Evolutionary conservation across 176 grass and related monocot genomes (phyloP), one percentile per base, ranked within the genome.

Genomic region (Alloteropsis semialata): DNA sequence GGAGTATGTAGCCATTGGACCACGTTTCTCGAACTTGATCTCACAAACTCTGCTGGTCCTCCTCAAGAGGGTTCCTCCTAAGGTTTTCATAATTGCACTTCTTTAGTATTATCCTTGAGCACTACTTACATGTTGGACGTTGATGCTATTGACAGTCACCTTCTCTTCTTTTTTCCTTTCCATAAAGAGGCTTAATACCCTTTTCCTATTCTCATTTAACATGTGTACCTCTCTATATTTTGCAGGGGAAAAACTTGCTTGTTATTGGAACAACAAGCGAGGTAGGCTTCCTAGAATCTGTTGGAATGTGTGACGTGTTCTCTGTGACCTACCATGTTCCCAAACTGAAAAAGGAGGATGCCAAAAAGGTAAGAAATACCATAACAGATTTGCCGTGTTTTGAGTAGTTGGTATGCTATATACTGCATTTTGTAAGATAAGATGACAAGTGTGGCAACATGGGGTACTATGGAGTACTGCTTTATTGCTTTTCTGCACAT

Each of bases 241-340:
- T 66, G 14, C 56, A 94, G 93, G 84, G 94, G 41, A 85, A 99
- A 21, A 94, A 81, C 67, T 87, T 99, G 91, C 75, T 99, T 88
- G 89, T 96, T 30, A 89, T 99, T 72, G 91, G 91, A 84, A 98
- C 96, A 73, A 98, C 91, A 53, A 93, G 96, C 37, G 91, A 96
- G 48, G 85, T 92, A 58, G 83, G 85, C 6, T 99, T 99, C 87
- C 69, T 99, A 55, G 96, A 99, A 59, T 94, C 93, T 46, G 76
- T 99, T 92, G 96, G 96, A 54, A 96, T 96, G 82, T 91, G 87
- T 68, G 96, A 96, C 78, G 89, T 92, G 71, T 99, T 99, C 78
- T 93, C 96, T 14, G 91, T 99, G 51, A 81, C 93, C 28, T 96
- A 99, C 81, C 85, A 93, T 87, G 96, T 99, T 27, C 96, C 96